phyloP scores from a whole-genome alignment of 1,284 basidiomycete species.

The Heterobasidion occidentale region DNA sequence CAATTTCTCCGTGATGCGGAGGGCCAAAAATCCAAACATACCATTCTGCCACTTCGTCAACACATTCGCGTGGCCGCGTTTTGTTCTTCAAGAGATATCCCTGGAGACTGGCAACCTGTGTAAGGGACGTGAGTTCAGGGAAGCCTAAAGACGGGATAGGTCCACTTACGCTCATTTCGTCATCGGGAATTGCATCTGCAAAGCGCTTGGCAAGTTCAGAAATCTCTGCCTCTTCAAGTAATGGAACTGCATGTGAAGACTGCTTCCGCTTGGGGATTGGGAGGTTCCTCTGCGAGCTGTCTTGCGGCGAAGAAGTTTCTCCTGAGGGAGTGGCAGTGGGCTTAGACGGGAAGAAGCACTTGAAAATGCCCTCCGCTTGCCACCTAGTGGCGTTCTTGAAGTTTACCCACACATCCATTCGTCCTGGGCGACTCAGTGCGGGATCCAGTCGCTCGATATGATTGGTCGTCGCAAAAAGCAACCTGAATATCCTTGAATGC shows the following conservation, averaged over 20 bases:
- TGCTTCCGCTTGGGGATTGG: conserved; percentile 61
- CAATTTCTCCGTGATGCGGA: conserved; percentile 7
- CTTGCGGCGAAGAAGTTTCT: conserved; percentile 25
- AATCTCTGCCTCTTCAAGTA: conserved; percentile 67
- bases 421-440: conserved; percentile 71
- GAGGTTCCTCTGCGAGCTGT: conserved; percentile 56
- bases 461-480: conserved; percentile 79
- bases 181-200: conserved; percentile 68
- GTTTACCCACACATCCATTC: conserved; percentile 86
- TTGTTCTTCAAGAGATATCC: conserved; percentile 81
- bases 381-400: conserved; percentile 81
- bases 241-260: conserved; percentile 49
- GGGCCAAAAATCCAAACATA: conserved; percentile 16
- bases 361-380: conserved; percentile 86
- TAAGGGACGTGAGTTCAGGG: too few species aligned
- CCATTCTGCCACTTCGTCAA: conserved; percentile 70
- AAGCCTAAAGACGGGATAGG: not conserved
- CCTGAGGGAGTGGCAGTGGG: conserved; percentile 16
- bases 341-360: conserved; percentile 81
- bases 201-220: conserved; percentile 69
- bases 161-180: conserved; percentile 63
- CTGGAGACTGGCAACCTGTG: conserved; percentile 74
- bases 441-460: conserved; percentile 83
- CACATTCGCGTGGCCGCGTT: conserved; percentile 73
- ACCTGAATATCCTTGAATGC: conserved; percentile 27